Evolutionary conservation across 1,139 yeast genomes (phyloP), one percentile per base, ranked within the genome.

Genomic region (Meyerozyma elateridarum): DNA sequence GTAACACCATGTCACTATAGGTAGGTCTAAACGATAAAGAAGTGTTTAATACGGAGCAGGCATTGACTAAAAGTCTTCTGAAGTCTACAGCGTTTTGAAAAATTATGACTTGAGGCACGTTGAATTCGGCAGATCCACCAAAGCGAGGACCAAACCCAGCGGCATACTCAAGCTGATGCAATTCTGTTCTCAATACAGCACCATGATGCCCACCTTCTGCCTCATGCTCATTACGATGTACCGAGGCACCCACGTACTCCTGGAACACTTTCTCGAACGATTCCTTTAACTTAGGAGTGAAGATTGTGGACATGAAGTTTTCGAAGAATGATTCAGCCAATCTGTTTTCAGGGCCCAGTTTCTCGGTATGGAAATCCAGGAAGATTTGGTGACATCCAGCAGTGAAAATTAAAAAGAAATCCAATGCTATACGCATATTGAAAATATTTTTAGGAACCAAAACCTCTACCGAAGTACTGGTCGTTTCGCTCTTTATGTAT

Each of bases 341-440:
- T 25, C 41, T 44, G 61, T 59, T 28, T 47, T 37, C 36, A 4
- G 34, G 48, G 34, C 13, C 28, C 2, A 24, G 29, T n/a, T 15
- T 19, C 4, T 35, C 34, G 8, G 37, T 35, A 6, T 40, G 29
- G 26, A 48, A 46, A 29, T 49, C 45, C 3, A 40, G 26, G 33
- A 61, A 57, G 4, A 63, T 35, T 22, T 45, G 51, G 25, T 61
- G 62, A 1, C 79, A 62, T 2, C 77, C 70, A 16, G 77, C 75
- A 15, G 73, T 57, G 44, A 80, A 79, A 9, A 73, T 57, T 31
- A 80, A 67, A 20, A 80, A 73, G 31, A 75, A 73, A 36, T 78
- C 85, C 36, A 79, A 54, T 17, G 87, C 72, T 3, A 85, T 73
- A 42, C 93, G 72, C 80, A 88, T 85, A 48, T 88, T 85, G 56